phyloP scores from a whole-genome alignment of 257 asterid genomes.

The Plantago major region DNA sequence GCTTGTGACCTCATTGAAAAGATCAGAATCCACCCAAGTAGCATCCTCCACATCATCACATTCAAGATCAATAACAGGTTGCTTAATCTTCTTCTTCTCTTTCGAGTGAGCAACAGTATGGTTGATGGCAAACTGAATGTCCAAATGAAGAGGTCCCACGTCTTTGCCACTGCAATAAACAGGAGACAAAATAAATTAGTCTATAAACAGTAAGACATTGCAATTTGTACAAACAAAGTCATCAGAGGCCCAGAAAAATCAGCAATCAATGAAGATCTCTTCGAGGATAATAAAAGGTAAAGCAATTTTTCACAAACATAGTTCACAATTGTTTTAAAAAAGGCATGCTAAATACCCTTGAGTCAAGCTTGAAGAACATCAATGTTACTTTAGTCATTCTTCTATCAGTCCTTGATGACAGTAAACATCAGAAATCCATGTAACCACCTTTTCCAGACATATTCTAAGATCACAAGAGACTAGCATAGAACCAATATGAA shows the following conservation, averaged over 20 bases:
- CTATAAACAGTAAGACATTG: neutral
- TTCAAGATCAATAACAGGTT: conserved; percentile 34
- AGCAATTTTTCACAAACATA: too few relatives aligned
- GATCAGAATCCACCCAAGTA: conserved; percentile 21
- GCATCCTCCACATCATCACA: conserved; percentile 31
- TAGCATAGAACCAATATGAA: too few relatives aligned
- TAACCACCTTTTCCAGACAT: too few relatives aligned
- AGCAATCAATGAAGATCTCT: too few relatives aligned
- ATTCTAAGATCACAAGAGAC: too few relatives aligned
- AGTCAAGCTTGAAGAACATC: too few relatives aligned
- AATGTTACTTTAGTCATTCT: too few relatives aligned
- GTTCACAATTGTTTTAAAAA: too few relatives aligned
- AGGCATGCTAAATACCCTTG: too few relatives aligned
- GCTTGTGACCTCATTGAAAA: conserved; percentile 33
- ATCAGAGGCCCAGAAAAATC: neutral
- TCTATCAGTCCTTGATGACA: too few relatives aligned
- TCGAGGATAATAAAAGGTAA: too few relatives aligned
- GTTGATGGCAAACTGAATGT: conserved; percentile 25
- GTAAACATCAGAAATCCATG: too few relatives aligned
- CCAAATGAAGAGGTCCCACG: conserved; percentile 50
- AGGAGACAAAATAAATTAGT: conserved; percentile 6
- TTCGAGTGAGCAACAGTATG: conserved; percentile 24
- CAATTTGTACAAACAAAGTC: neutral
- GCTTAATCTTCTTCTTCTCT: conserved; percentile 26
- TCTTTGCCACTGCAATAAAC: conserved; percentile 61